Evolutionary conservation across 2,329 filamentous ascomycete genomes (phyloP).

Genomic region (Aurifilum marmelostoma): DNA sequence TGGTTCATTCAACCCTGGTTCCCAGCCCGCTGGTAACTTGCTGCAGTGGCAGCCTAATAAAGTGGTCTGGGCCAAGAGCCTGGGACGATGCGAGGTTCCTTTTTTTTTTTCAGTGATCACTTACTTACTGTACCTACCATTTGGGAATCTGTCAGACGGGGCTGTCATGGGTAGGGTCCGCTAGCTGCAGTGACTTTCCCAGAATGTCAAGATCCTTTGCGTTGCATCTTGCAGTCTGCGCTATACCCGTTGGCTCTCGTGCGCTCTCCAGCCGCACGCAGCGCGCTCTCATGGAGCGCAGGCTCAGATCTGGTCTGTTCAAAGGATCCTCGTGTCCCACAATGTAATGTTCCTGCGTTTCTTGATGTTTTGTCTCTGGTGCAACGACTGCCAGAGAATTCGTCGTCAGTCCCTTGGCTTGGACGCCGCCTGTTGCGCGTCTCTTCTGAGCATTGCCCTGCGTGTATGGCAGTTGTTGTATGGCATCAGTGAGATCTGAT

Average conservation of each 20-base stretch:
- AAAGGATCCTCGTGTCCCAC: not conserved
- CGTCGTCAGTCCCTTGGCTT: not conserved
- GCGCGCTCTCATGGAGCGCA: not conserved
- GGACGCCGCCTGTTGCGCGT: not conserved
- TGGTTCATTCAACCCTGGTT: too few relatives aligned
- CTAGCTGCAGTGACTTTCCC: not conserved
- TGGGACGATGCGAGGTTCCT: not conserved
- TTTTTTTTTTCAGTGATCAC: not conserved
- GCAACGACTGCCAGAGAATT: not conserved
- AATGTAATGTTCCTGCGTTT: not conserved
- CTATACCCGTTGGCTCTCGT: constrained; percentile 12
- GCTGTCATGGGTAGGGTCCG: too few relatives aligned
- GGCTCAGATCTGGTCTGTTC: not conserved
- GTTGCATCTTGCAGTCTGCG: constrained; percentile 9
- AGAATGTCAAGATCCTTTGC: not conserved
- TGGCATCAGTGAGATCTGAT: not conserved
- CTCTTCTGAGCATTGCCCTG: not conserved
- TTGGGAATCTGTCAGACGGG: not conserved
- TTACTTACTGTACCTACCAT: not conserved
- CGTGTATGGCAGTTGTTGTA: not conserved
- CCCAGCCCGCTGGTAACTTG: not conserved
- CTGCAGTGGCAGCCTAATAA: not conserved
- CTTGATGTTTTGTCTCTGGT: not conserved
- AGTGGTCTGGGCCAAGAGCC: not conserved
- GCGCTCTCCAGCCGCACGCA: not conserved